phyloP scores from a whole-genome alignment of 1,284 basidiomycete genomes.

The Wolfiporia cocos region DNA sequence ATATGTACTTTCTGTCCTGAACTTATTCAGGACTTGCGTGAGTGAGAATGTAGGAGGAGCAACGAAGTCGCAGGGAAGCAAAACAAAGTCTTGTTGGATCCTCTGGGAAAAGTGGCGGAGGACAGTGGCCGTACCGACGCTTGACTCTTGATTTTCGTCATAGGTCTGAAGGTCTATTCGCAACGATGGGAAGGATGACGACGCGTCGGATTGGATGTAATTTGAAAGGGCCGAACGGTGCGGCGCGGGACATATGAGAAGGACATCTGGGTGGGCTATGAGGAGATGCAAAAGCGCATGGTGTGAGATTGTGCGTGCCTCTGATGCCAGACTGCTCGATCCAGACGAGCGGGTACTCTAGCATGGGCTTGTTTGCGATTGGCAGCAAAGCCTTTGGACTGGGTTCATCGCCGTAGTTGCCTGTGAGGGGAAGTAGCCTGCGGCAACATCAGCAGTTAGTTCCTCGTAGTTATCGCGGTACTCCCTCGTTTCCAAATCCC shows the following conservation, averaged over 20 bases:
- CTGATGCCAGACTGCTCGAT: slow-evolving; percentile 81
- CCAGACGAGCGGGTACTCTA: slow-evolving; percentile 84
- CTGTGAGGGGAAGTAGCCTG: slow-evolving; percentile 69
- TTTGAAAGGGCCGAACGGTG: slow-evolving; percentile 75
- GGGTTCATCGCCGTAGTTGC: slow-evolving; percentile 66
- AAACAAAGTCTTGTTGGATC: slow-evolving; percentile 78
- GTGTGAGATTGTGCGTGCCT: slow-evolving; percentile 42
- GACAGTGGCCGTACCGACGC: slow-evolving; percentile 63
- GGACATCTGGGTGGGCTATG: slow-evolving; percentile 53
- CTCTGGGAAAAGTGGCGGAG: slow-evolving; percentile 64
- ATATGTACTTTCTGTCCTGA: slow-evolving; percentile 62
- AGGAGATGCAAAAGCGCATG: slow-evolving; percentile 7
- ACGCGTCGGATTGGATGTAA: slow-evolving; percentile 67
- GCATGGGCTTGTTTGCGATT: slow-evolving; percentile 82
- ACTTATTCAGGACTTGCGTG: slow-evolving; percentile 71
- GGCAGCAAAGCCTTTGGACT: slow-evolving; percentile 84
- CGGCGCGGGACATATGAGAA: slow-evolving; percentile 76
- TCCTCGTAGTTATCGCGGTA: slow-evolving; percentile 7
- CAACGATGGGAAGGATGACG: slow-evolving; percentile 51
- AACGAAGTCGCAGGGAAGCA: slow-evolving; percentile 90
- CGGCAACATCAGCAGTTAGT: slow-evolving; percentile 12
- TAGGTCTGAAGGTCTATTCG: slow-evolving; percentile 70
- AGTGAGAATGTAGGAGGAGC: slow-evolving; percentile 72
- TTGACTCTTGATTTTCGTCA: slow-evolving; percentile 61
- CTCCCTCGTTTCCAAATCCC: slow-evolving; percentile 84